These are phyloP conservation scores for Trichoderma asperelloides DNA, from an alignment of 495 filamentous ascomycete genomes.

Conservation along the genomic window DNA sequence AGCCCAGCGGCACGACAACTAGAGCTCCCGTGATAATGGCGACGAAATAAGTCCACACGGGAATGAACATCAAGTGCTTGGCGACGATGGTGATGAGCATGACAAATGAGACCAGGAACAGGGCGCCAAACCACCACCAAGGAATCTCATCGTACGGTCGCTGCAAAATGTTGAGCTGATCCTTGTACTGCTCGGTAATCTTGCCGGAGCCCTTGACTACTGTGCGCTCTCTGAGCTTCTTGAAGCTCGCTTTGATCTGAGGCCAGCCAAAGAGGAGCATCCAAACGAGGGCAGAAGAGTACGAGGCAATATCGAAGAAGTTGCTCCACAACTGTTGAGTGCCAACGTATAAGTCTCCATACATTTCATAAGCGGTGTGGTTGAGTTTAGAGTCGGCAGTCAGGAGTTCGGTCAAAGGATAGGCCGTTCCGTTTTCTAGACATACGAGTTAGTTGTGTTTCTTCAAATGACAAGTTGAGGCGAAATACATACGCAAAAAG, in stretches of 20 bases:
- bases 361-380: constrained; percentile 41
- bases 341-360: constrained; percentile 44
- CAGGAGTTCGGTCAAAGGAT: constrained; percentile 39
- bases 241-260: constrained; percentile 33
- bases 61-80: constrained; percentile 44
- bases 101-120: constrained; percentile 39
- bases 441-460: background rate
- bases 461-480: background rate
- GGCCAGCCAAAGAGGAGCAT: constrained; percentile 45
- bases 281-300: constrained; percentile 47
- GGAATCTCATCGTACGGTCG: constrained; percentile 47
- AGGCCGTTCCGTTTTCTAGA: constrained; percentile 35
- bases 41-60: constrained; percentile 48
- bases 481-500: constrained; percentile 21
- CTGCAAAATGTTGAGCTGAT: constrained; percentile 47
- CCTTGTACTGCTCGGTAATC: constrained; percentile 45
- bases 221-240: constrained; percentile 28
- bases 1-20: constrained; percentile 44
- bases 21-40: constrained; percentile 40
- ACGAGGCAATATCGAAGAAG: constrained; percentile 50
- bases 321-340: constrained; percentile 45
- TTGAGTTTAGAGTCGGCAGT: constrained; percentile 41
- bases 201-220: constrained; percentile 21
- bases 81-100: constrained; percentile 38
- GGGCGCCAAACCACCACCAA: constrained; percentile 42